phyloP scores from a whole-genome alignment of 345 rosid genomes.

The Gossypium herbaceum region DNA sequence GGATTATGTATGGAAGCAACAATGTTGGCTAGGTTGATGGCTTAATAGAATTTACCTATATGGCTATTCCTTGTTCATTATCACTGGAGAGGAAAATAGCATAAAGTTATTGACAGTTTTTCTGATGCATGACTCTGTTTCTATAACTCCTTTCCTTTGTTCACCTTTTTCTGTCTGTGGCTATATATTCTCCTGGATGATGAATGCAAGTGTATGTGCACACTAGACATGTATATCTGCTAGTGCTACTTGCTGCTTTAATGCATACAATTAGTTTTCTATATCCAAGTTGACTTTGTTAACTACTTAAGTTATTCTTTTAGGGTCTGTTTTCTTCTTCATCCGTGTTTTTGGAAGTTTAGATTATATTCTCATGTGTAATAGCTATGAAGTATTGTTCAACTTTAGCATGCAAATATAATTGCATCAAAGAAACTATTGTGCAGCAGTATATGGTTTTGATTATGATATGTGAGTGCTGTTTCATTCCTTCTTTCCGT shows the following conservation, averaged over 20 bases:
- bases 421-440: neutral
- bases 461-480: neutral
- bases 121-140: neutral
- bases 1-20: neutral
- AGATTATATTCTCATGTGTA: neutral
- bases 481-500: neutral
- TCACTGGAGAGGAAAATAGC: neutral
- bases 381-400: neutral
- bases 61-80: neutral
- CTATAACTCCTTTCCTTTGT: neutral
- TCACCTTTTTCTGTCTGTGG: neutral
- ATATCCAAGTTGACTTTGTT: neutral
- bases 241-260: neutral
- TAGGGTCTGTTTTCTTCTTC: neutral
- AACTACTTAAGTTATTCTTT: neutral
- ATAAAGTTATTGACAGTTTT: constrained; percentile 1
- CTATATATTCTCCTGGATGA: neutral
- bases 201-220: neutral
- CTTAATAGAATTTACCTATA: neutral
- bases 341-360: neutral
- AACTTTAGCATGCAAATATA: neutral
- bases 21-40: neutral
- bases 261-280: neutral
- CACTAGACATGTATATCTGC: neutral
- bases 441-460: neutral